Evolutionary conservation across 2,329 filamentous ascomycete genomes (phyloP), one percentile per base, ranked within the genome.

Genomic region (Aspergillus tanneri): DNA sequence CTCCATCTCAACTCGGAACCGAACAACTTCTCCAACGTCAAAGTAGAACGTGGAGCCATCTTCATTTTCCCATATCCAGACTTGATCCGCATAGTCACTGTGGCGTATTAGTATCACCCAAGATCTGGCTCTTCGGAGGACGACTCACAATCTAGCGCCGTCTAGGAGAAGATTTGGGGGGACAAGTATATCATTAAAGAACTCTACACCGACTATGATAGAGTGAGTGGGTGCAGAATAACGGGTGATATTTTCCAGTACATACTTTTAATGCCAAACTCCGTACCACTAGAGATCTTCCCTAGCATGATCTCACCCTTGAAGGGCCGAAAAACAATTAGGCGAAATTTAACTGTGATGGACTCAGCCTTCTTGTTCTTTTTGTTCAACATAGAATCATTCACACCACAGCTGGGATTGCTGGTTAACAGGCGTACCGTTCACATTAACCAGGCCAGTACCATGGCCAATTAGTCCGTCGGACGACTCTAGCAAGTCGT

Each of bases 391-490:
- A 14, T 18, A 12, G 11, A 12, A 32, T 14, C 9, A 34, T 3
- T 11, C 5, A 9, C 9, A 19, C 11, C 19, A 9, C 30, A 11
- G 14, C 30, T 18, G 6, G 28, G 18, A n/a, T 25, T 8, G 6
- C 7, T 2, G 19, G 14, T 16, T 7, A 16, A 23, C 12, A 5
- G 12, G 18, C 72, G 49, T 76, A 90, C 90, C 88, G 66, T 97
- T 97, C 36, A 97, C 89, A 61, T 97, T 96, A 40, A 96, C 91
- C 25, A 92, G 81, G 18, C 93, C 93, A 14, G 86, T 90, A 22
- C 92, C 91, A 69, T 96, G 89, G 22, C 92, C 91, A 58, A 99
- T 96, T 21, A 96, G 76, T 23, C 93, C 93, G 69, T 99, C 93
- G 0, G 91, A 96, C 0, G 90, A 84, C 72, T 87, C 88, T 5